These are phyloP conservation scores for Begonia fuchsioides DNA, from an alignment of 306 rosid genomes.

Conservation along the genomic window DNA sequence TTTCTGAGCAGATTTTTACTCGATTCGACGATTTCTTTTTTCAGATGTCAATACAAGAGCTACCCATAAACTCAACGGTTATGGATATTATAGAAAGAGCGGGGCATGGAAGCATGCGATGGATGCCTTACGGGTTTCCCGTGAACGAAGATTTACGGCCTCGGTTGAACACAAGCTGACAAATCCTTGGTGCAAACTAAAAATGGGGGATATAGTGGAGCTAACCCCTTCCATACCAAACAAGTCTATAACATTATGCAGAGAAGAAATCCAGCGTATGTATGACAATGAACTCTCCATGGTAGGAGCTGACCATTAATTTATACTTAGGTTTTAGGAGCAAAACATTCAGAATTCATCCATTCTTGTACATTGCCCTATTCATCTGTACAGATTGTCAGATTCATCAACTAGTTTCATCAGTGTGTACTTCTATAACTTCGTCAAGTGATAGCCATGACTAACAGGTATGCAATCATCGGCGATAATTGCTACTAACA, in stretches of 20 bases:
- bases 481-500: no score
- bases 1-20: background rate
- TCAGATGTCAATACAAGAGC: constrained; percentile 97
- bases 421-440: no score
- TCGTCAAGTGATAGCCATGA: no score
- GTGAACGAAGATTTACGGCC: constrained; percentile 81
- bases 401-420: no score
- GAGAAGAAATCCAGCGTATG: constrained; percentile 96
- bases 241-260: constrained; percentile 63
- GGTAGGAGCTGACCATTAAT: no score
- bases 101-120: constrained; percentile 47
- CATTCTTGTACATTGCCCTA: no score
- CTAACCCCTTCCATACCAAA: constrained; percentile 64
- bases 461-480: no score
- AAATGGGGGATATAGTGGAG: constrained; percentile 90
- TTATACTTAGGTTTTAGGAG: no score
- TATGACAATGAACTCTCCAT: constrained; percentile 36
- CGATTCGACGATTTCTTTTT: background rate
- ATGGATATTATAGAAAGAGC: constrained; percentile 54
- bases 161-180: constrained; percentile 55
- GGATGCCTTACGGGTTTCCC: constrained; percentile 64
- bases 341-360: no score
- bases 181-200: constrained; percentile 63
- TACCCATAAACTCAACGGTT: constrained; percentile 52
- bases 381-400: no score